These are phyloP conservation scores for Exsudoporus floridanus DNA, from an alignment of 1,284 basidiomycete species.

Conservation along the genomic window DNA sequence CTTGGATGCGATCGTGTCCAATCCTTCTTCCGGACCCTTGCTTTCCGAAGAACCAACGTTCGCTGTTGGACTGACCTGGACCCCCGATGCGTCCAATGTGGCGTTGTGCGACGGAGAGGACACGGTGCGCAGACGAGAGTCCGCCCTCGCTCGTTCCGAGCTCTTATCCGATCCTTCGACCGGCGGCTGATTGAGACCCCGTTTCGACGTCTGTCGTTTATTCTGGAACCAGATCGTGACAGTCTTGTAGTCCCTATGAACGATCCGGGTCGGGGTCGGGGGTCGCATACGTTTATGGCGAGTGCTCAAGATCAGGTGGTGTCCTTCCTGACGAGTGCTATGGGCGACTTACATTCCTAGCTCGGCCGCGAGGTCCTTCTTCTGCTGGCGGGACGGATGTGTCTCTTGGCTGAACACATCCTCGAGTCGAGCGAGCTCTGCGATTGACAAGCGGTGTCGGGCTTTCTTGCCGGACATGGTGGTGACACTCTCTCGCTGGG, in stretches of 20 bases:
- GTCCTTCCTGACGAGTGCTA: not conserved
- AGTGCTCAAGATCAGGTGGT: not conserved
- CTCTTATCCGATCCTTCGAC: not conserved
- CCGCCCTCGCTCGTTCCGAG: conserved; percentile 5
- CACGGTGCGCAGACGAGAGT: conserved; percentile 28
- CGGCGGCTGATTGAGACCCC: conserved; percentile 21
- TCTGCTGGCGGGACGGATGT: conserved; percentile 42
- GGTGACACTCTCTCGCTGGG: not conserved
- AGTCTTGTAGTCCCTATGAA: conserved; percentile 43
- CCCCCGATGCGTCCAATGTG: conserved; percentile 17
- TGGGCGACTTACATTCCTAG: conserved; percentile 39
- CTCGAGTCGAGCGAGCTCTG: conserved; percentile 42
- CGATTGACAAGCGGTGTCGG: conserved; percentile 41
- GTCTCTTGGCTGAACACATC: conserved; percentile 39
- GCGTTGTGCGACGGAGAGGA: conserved; percentile 33
- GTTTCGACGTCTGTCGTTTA: conserved; percentile 47
- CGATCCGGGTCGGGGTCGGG: not conserved
- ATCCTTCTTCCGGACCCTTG: not conserved
- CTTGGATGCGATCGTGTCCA: conserved; percentile 10
- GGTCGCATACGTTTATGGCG: not conserved
- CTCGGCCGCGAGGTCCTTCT: conserved; percentile 39
- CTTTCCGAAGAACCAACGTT: not conserved
- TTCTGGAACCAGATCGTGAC: conserved; percentile 55
- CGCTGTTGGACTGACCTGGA: not conserved
- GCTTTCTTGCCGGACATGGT: conserved; percentile 28